phyloP scores from a whole-genome alignment of 805 yeast species.

The Kluyveromyces nonfermentans region DNA sequence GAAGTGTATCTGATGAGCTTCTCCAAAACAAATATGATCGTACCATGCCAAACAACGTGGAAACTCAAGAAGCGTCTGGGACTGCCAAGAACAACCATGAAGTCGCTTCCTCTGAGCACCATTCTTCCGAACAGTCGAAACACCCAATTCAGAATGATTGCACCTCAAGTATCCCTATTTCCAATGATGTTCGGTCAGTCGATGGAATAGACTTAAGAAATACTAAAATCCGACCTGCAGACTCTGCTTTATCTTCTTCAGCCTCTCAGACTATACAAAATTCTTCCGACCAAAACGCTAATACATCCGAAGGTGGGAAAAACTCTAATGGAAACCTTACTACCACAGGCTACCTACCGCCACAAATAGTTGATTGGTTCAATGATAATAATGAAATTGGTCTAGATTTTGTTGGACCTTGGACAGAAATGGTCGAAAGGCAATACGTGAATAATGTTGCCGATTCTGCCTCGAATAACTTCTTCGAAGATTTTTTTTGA shows the following conservation, averaged over 20 bases:
- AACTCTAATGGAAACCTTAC: background rate
- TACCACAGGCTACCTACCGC: conserved; percentile 6
- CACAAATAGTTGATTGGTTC: conserved; percentile 42
- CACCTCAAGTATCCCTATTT: background rate
- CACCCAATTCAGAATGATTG: background rate
- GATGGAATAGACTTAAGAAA: too few species aligned
- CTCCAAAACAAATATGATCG: background rate
- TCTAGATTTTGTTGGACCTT: conserved; percentile 58
- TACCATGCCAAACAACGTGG: background rate
- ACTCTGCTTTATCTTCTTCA: background rate
- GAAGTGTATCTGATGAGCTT: conserved; percentile 9
- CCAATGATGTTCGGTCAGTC: background rate
- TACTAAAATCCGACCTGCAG: background rate
- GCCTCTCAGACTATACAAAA: background rate
- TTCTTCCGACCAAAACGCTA: background rate
- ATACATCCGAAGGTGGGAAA: background rate
- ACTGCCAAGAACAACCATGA: background rate
- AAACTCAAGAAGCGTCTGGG: background rate
- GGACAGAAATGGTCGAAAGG: conserved; percentile 73
- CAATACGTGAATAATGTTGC: conserved; percentile 37
- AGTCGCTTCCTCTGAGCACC: background rate
- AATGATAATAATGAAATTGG: conserved; percentile 42
- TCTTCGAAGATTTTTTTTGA: conserved; percentile 5
- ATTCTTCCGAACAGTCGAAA: background rate
- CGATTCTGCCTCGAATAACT: conserved; percentile 7